Evolutionary conservation across 306 rosid genomes (phyloP).

Genomic region (Malus fusca): DNA sequence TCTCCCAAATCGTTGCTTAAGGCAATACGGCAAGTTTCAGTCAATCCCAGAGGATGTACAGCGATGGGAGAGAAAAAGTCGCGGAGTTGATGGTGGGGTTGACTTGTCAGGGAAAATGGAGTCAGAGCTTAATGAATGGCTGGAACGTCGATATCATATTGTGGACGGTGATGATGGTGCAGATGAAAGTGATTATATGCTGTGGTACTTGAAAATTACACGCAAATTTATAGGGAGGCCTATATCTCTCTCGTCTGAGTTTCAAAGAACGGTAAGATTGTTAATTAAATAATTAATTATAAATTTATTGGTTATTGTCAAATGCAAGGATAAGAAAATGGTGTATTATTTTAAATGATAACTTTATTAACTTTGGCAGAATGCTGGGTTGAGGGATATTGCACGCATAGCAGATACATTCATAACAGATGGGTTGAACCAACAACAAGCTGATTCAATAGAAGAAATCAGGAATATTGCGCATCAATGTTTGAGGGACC

Average conservation of each 20-base stretch:
- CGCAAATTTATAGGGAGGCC: constrained; percentile 99
- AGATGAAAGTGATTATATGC: constrained; percentile 84
- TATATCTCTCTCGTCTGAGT: constrained; percentile 91
- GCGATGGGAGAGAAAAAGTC: constrained; percentile 98
- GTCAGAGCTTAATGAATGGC: constrained; percentile 82
- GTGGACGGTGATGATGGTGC: constrained; percentile 66
- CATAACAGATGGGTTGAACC: constrained; percentile 79
- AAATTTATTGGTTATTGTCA: not conserved
- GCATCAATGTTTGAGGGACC: constrained; percentile 93
- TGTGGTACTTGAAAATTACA: constrained; percentile 78
- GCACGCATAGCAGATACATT: constrained; percentile 89
- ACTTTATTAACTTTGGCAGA: constrained; percentile 52
- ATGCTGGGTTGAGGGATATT: constrained; percentile 91
- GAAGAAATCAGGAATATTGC: constrained; percentile 78
- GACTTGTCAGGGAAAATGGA: constrained; percentile 96
- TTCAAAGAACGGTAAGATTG: constrained; percentile 90
- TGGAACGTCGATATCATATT: constrained; percentile 54
- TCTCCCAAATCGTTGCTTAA: constrained; percentile 83
- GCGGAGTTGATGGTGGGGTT: constrained; percentile 99
- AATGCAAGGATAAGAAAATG: not conserved
- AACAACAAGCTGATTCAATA: constrained; percentile 68
- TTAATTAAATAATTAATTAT: not conserved
- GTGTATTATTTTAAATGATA: constrained; percentile 32
- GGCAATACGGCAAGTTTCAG: constrained; percentile 88
- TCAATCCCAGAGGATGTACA: constrained; percentile 83